phyloP scores from a whole-genome alignment of 345 rosid genomes.

The Chamaenerion angustifolium region DNA sequence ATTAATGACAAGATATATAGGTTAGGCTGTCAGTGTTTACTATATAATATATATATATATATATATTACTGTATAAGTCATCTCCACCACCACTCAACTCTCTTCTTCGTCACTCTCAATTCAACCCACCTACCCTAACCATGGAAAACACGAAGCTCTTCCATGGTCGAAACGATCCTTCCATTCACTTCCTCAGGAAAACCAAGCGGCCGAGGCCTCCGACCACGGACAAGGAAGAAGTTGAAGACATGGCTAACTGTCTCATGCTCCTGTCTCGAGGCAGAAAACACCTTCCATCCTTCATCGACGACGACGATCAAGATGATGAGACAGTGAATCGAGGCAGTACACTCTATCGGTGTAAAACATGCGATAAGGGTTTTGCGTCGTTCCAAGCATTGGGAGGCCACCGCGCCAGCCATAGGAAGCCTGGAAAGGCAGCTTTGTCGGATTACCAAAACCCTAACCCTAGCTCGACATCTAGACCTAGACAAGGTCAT shows the following conservation, averaged over 20 bases:
- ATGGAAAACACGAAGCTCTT: too few species aligned
- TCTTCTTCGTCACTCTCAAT: too few species aligned
- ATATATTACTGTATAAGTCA: too few species aligned
- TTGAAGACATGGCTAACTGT: constrained; percentile 88
- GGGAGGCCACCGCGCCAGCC: constrained; percentile 97
- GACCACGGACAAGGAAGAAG: constrained; percentile 27
- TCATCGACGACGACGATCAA: constrained; percentile 3
- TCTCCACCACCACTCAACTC: too few species aligned
- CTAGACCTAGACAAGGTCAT: constrained; percentile 7
- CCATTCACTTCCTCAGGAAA: too few species aligned
- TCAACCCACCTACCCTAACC: too few species aligned
- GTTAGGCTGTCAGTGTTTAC: too few species aligned
- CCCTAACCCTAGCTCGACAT: neutral
- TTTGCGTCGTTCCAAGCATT: constrained; percentile 96
- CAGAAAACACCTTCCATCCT: constrained; percentile 11
- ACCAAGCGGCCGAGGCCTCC: too few species aligned
- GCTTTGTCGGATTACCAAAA: neutral
- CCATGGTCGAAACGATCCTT: too few species aligned
- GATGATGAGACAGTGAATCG: neutral
- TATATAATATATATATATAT: too few species aligned
- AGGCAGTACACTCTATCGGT: constrained; percentile 59
- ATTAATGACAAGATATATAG: too few species aligned
- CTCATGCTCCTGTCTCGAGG: constrained; percentile 85
- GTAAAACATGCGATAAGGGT: constrained; percentile 77
- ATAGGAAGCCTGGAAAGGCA: constrained; percentile 59